Evolutionary conservation across 345 rosid species (phyloP).

Genomic region (Geranium brycei): DNA sequence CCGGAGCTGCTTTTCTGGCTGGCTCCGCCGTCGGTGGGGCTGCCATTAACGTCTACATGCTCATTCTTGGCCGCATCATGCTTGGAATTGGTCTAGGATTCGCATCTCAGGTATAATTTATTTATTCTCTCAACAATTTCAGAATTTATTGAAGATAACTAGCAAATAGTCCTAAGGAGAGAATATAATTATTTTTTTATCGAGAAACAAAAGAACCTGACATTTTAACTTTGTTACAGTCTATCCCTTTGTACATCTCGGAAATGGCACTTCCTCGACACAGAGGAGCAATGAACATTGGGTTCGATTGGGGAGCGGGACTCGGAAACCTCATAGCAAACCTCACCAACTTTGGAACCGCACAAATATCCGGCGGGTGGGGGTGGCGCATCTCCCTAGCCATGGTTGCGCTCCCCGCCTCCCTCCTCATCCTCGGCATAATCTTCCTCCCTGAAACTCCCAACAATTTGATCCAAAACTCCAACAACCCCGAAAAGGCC

Average conservation of each 20-base stretch:
- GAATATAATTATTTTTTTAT: too few species aligned
- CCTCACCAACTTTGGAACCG: constrained; percentile 22
- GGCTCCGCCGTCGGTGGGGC: constrained; percentile 10
- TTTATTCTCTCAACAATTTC: too few species aligned
- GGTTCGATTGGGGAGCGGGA: constrained; percentile 24
- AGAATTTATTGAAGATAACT: too few species aligned
- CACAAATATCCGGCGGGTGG: constrained; percentile 28
- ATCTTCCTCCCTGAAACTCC: constrained; percentile 37
- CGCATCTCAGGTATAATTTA: constrained; percentile 2
- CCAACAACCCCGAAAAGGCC: constrained; percentile 12
- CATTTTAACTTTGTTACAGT: constrained; percentile 9
- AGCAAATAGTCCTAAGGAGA: too few species aligned
- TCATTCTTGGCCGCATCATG: constrained; percentile 9
- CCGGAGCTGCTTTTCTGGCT: constrained; percentile 8
- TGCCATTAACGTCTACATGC: constrained; percentile 11
- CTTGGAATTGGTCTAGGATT: constrained; percentile 11
- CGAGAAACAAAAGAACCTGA: too few species aligned
- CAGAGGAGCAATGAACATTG: constrained; percentile 28
- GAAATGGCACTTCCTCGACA: constrained; percentile 36
- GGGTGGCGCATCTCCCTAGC: constrained; percentile 40
- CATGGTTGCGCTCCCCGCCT: constrained; percentile 28
- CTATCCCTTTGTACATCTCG: constrained; percentile 35
- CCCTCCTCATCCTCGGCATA: constrained; percentile 19
- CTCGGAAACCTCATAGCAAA: constrained; percentile 23
- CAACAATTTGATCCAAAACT: constrained; percentile 30